Evolutionary conservation across 495 filamentous ascomycete genomes (phyloP).

Genomic region (Hyaloscypha bicolor): DNA sequence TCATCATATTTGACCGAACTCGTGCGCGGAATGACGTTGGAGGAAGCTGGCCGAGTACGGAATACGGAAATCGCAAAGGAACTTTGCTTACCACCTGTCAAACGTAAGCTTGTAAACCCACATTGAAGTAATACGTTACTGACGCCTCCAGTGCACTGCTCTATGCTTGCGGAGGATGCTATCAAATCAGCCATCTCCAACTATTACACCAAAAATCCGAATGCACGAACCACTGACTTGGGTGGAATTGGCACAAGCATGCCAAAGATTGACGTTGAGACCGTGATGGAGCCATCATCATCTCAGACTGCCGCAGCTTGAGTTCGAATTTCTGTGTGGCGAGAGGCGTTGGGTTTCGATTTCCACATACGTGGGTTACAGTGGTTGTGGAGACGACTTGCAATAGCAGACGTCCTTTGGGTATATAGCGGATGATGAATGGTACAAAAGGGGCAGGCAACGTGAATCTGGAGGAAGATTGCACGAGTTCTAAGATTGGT

Average conservation of each 20-base stretch:
- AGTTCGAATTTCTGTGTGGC: conserved; percentile 1
- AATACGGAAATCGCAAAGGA: conserved; percentile 99
- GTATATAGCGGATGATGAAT: neutral
- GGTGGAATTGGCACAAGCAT: conserved; percentile 67
- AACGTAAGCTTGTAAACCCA: conserved; percentile 60
- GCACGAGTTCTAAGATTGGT: neutral
- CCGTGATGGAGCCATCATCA: conserved; percentile 35
- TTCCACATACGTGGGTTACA: neutral
- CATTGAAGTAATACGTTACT: neutral
- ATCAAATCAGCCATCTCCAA: conserved; percentile 99
- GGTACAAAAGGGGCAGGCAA: neutral
- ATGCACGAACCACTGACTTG: conserved; percentile 70
- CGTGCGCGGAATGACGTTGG: conserved; percentile 93
- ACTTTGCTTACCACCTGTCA: conserved; percentile 91
- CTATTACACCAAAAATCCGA: conserved; percentile 95
- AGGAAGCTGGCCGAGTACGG: conserved; percentile 85
- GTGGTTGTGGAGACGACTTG: neutral
- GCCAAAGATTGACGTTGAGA: conserved; percentile 54
- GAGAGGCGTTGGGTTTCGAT: conserved; percentile 8
- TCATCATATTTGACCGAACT: conserved; percentile 91
- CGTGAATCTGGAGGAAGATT: neutral
- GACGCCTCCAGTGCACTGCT: conserved; percentile 78
- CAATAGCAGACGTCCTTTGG: neutral
- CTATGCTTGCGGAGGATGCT: conserved; percentile 98
- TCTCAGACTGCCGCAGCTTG: conserved; percentile 28